These are phyloP conservation scores for Sicyos baderoa DNA, from an alignment of 306 rosid genomes.

Conservation along the genomic window DNA sequence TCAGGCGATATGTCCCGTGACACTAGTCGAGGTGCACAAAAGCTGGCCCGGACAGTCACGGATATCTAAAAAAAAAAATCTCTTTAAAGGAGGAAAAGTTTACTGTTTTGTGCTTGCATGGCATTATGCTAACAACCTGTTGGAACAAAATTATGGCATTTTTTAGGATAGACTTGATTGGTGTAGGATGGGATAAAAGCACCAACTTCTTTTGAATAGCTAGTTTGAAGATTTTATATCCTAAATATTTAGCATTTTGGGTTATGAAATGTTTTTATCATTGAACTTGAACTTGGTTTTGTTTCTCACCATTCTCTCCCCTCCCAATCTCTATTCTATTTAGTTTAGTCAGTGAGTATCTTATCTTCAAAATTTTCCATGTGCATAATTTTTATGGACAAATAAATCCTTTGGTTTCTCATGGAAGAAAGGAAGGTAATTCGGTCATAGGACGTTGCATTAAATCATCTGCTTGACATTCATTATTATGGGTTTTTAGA, in stretches of 20 bases:
- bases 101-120: not conserved
- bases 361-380: not conserved
- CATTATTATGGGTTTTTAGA: too few species aligned
- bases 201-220: not conserved
- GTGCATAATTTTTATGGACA: not conserved
- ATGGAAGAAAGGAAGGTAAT: too few species aligned
- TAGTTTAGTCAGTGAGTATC: not conserved
- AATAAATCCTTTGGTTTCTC: not conserved
- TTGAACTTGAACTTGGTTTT: not conserved
- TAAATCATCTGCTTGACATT: too few species aligned
- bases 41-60: too few species aligned
- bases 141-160: not conserved
- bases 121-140: not conserved
- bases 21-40: too few species aligned
- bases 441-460: too few species aligned
- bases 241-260: not conserved
- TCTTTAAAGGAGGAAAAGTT: not conserved
- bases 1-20: too few species aligned
- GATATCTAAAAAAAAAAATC: too few species aligned
- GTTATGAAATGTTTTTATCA: not conserved
- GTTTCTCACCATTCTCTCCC: not conserved
- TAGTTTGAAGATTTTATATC: not conserved
- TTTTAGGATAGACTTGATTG: not conserved
- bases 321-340: not conserved
- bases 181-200: not conserved